Evolutionary conservation across 2,329 filamentous ascomycete genomes (phyloP).

Genomic region (Chaetothyriales sp.): DNA sequence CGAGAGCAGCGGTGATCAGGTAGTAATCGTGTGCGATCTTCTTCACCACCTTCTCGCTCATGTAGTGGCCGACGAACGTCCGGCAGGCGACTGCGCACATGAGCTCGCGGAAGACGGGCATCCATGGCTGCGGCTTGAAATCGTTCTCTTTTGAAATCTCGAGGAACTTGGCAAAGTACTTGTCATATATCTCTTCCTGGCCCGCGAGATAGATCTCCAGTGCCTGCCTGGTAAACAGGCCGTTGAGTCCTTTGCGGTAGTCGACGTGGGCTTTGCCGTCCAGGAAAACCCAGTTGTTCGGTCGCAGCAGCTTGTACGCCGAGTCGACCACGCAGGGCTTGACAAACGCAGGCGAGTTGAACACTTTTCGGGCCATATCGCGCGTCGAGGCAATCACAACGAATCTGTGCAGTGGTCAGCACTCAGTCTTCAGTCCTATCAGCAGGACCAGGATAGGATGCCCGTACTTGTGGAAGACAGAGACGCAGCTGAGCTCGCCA

Average conservation of each 20-base stretch:
- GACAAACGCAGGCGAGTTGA: constrained; percentile 82
- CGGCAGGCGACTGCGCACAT: constrained; percentile 91
- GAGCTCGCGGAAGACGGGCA: constrained; percentile 81
- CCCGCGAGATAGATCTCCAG: constrained; percentile 78
- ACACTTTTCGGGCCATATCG: constrained; percentile 89
- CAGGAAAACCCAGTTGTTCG: constrained; percentile 92
- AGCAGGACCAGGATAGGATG: constrained; percentile 1
- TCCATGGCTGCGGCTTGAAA: constrained; percentile 69
- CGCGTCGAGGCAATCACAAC: constrained; percentile 91
- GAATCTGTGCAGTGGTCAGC: constrained; percentile 44
- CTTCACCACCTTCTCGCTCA: constrained; percentile 76
- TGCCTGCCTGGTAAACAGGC: constrained; percentile 80
- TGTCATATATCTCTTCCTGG: constrained; percentile 80
- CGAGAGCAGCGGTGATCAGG: constrained; percentile 83
- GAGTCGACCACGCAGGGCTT: constrained; percentile 95
- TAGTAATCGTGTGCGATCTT: constrained; percentile 96
- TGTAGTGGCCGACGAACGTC: constrained; percentile 95
- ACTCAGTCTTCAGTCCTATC: not conserved
- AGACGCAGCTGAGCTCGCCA: constrained; percentile 86
- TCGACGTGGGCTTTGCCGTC: constrained; percentile 91
- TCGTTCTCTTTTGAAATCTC: constrained; percentile 55
- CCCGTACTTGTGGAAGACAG: constrained; percentile 97
- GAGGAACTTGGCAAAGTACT: constrained; percentile 69
- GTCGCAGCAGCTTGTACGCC: constrained; percentile 81
- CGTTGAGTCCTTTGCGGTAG: constrained; percentile 91